A percentile compares a stretch with the other conserved stretches of the same genome.
These are phyloP conservation scores for Hippophae tibetana DNA, from an alignment of 306 rosid genomes.

Conservation along the genomic window DNA sequence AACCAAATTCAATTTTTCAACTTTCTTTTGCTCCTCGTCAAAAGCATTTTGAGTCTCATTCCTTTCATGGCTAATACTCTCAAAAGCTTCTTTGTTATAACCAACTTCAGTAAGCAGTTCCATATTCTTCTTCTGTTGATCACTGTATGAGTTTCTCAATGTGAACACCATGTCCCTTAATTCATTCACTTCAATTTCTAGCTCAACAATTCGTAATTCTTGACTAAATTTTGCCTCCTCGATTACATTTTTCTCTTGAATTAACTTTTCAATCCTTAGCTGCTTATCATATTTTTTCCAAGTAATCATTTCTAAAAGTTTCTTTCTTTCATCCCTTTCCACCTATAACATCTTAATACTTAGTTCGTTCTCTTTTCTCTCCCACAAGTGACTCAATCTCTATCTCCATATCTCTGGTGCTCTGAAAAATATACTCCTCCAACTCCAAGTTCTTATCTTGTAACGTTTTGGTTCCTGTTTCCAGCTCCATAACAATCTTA, in stretches of 20 bases:
- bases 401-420: constrained; percentile 18
- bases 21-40: constrained; percentile 38
- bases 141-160: constrained; percentile 15
- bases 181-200: constrained; percentile 22
- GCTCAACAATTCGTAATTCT: constrained; percentile 28
- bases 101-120: constrained; percentile 29
- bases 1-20: constrained; percentile 23
- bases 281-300: constrained; percentile 24
- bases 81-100: constrained; percentile 14
- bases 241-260: constrained; percentile 23
- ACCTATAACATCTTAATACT: constrained; percentile 27
- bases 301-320: constrained; percentile 12
- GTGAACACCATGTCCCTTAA: constrained; percentile 20
- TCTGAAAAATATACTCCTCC: constrained; percentile 26
- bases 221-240: constrained; percentile 25
- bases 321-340: constrained; percentile 5
- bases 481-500: constrained; percentile 14
- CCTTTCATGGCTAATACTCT: constrained; percentile 16
- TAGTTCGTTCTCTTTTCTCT: constrained; percentile 34
- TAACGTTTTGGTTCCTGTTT: constrained; percentile 20
- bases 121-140: constrained; percentile 27
- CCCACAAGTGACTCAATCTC: constrained; percentile 21
- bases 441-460: constrained; percentile 16
- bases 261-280: constrained; percentile 22
- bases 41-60: constrained; percentile 24